Evolutionary conservation across 371 early-diverging fungal genomes (phyloP).

Genomic region (Mortierella sp.): DNA sequence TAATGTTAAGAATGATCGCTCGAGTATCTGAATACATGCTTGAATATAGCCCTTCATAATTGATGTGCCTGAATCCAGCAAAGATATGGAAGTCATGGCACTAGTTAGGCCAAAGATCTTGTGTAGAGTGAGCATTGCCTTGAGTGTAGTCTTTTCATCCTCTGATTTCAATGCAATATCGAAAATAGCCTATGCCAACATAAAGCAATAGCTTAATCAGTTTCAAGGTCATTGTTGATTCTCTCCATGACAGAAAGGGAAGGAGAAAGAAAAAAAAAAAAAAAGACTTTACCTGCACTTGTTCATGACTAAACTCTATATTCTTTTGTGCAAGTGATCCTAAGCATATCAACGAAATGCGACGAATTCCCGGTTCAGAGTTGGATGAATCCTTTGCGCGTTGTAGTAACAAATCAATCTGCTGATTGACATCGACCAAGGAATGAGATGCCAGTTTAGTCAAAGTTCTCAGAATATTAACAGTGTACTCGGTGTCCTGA

Average conservation of each 20-base stretch:
- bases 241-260: background rate
- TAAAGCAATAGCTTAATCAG: no score
- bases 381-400: slow-evolving; percentile 22
- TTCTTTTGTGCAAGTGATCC: slow-evolving; percentile 35
- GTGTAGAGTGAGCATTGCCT: slow-evolving; percentile 23
- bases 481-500: slow-evolving; percentile 56
- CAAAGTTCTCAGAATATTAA: slow-evolving; percentile 63
- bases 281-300: slow-evolving; percentile 34
- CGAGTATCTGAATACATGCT: slow-evolving; percentile 21
- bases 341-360: slow-evolving; percentile 45
- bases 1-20: slow-evolving; percentile 6
- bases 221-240: background rate
- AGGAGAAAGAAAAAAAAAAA: background rate
- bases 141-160: slow-evolving; percentile 36
- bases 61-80: slow-evolving; percentile 15
- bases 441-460: slow-evolving; percentile 64
- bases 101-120: slow-evolving; percentile 38
- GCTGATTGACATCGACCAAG: slow-evolving; percentile 64
- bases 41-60: slow-evolving; percentile 21
- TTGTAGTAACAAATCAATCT: slow-evolving; percentile 59
- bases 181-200: slow-evolving; percentile 26
- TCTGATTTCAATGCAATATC: slow-evolving; percentile 25
- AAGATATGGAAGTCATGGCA: slow-evolving; percentile 21
- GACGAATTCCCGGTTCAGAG: slow-evolving; percentile 30
- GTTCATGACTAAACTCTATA: slow-evolving; percentile 39